Evolutionary conservation across 805 yeast species (phyloP), one percentile per base, ranked within the genome.

Genomic region (Schwanniomyces sp.): DNA sequence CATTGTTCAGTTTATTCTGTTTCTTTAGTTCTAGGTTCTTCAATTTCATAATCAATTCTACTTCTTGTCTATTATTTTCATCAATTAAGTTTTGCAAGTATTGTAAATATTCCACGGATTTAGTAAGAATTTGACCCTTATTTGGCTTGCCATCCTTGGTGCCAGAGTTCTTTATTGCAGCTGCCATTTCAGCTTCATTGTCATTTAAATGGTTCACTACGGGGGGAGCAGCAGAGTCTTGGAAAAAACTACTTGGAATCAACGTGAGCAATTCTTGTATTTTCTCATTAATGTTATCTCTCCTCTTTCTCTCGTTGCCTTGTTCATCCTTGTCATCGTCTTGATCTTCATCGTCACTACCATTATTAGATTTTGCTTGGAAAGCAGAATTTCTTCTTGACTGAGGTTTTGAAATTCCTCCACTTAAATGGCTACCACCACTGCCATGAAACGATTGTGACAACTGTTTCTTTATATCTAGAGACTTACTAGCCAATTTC

Each of bases 141-240:
- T 86, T 87, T 0, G 95, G 95, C 54, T 85, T 86, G 2, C 92
- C 94, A 57, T 86, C 92, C 52, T 84, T 86, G 0, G 92, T 86
- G 0, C 92, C 92, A 5, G 70, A 58, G 41, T 61, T 65, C 45
- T 60, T 64, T 41, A 62, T 53, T 0, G 67, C 65, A 2, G 64
- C 59, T n/a, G 67, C 67, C 24, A 61, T 58, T 17, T 53, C 63
- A 9, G 58, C 63, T 6, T 63, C 67, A 24, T 36, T 48, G 14
- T 44, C 52, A 10, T n/a, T 28, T 25, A n/a, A 34, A 3, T 16
- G 34, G 14, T 14, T 34, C 5, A 40, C 25, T 25, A 34, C 28
- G 10, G 40, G 36, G 10, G 45, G 46, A 51, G 28, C 57, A 49
- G 52, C 45, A n/a, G 53, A 49, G 16, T 52, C 76, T n/a, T 57